Percentiles rank a stretch among this genome's conserved stretches.
These are phyloP conservation scores for Naganishia kalamii DNA, from an alignment of 768 basidiomycete species.

Conservation along the genomic window DNA sequence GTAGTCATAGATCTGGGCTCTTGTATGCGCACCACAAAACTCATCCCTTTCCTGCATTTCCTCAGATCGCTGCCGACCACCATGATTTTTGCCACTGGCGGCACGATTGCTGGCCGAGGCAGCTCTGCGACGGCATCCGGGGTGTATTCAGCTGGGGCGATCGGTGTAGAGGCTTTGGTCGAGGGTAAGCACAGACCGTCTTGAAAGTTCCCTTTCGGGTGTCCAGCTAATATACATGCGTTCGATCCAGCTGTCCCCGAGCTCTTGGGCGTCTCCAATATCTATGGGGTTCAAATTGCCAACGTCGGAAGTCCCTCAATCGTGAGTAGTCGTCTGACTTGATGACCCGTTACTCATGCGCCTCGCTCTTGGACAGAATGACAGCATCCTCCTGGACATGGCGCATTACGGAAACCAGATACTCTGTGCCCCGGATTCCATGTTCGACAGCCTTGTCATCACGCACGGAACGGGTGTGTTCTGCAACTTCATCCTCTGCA, in stretches of 20 bases:
- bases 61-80: constrained; percentile 21
- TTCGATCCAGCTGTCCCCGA: constrained; percentile 16
- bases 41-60: neutral
- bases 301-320: constrained; percentile 26
- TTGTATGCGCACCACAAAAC: neutral
- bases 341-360: neutral
- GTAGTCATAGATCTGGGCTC: neutral
- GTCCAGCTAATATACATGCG: neutral
- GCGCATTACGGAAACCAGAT: constrained; percentile 28
- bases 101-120: constrained; percentile 25
- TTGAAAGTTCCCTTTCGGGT: neutral
- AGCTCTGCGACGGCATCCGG: constrained; percentile 17
- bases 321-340: constrained; percentile 1
- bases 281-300: constrained; percentile 26
- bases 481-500: neutral
- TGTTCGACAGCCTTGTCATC: constrained; percentile 30
- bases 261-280: constrained; percentile 22
- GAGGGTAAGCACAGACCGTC: neutral
- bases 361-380: neutral
- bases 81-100: constrained; percentile 29
- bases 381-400: constrained; percentile 4
- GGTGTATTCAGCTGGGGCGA: constrained; percentile 12
- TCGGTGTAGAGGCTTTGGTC: constrained; percentile 21
- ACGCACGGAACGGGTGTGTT: constrained; percentile 27
- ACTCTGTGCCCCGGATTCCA: constrained; percentile 28